Evolutionary conservation across 2,329 filamentous ascomycete species (phyloP), one percentile per base, ranked within the genome.

Genomic region (Alternaria incomplexa): DNA sequence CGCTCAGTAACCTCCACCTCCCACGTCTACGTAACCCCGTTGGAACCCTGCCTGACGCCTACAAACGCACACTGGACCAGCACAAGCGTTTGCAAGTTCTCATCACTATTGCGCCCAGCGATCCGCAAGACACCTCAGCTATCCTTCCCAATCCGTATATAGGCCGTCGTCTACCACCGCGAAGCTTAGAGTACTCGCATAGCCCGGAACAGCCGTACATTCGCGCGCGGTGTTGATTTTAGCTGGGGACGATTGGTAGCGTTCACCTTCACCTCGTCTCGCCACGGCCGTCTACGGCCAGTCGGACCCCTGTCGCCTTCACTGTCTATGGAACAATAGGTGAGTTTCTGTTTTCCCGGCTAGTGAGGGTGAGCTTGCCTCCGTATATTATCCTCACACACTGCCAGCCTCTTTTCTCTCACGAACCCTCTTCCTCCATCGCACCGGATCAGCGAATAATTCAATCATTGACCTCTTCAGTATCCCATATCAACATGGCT

Each of bases 401-500:
- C 15, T 17, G n/a, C 40, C 26, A 55, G 28, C 25, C n/a, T 52
- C 30, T 46, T 32, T 50, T 23, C 56, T 43, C 45, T 15, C n/a
- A 22, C 30, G 17, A 17, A 23, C 13, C 15, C 12, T 40, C 44
- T 26, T 11, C 17, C 32, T 36, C 17, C 40, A 46, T 50, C 23
- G 15, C 17, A 26, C 17, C 26, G 25, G 36, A 30, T 36, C 43
- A 30, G 47, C 8, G 11, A 55, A 48, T 20, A 13, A 23, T 22
- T 56, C 20, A 40, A 32, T 11, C 40, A 6, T 43, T 56, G 23
- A 9, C 26, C 15, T 51, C n/a, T 20, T 22, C 23, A 22, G 20
- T 32, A 13, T 32, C 25, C 13, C n/a, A 51, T 28, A 64, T 13
- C 58, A 45, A 40, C 22, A 73, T 73, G 70, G 58, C 44, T 47